Evolutionary conservation across 2,329 filamentous ascomycete species (phyloP).

Genomic region (Dothistroma pini): DNA sequence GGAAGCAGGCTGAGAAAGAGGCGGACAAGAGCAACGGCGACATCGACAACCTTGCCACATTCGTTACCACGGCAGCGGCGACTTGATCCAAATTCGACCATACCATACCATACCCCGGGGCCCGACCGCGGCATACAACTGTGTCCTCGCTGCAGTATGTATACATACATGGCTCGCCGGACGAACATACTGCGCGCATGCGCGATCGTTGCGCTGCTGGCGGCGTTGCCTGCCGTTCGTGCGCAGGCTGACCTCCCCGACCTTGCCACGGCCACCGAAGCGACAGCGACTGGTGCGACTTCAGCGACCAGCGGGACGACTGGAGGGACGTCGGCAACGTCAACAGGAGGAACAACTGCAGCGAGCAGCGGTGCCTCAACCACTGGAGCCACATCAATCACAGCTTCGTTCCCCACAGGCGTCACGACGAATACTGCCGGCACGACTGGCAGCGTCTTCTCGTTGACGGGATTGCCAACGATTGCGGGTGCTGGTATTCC

Average conservation of each 20-base stretch:
- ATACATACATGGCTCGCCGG: constrained; percentile 8
- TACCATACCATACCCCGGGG: neutral
- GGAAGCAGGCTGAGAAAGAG: constrained; percentile 6
- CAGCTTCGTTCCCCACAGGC: constrained; percentile 2
- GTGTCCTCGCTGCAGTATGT: neutral
- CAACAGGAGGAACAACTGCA: neutral
- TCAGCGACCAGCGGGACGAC: constrained; percentile 17
- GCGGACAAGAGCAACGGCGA: neutral
- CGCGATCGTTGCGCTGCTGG: constrained; percentile 25
- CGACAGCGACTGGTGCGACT: constrained; percentile 19
- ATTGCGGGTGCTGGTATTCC: constrained; percentile 60
- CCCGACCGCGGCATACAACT: constrained; percentile 2
- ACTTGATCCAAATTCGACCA: neutral
- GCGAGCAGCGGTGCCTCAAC: constrained; percentile 5
- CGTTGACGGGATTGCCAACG: constrained; percentile 48
- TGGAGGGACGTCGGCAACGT: neutral
- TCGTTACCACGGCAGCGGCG: neutral
- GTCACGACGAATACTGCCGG: constrained; percentile 10
- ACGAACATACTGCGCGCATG: constrained; percentile 17
- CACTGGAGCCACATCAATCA: constrained; percentile 3
- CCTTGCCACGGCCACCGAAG: constrained; percentile 26
- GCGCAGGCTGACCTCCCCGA: constrained; percentile 31
- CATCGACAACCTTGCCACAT: neutral
- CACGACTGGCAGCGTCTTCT: constrained; percentile 23
- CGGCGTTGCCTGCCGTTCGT: constrained; percentile 18